Evolutionary conservation across 352 stramenopile genomes (phyloP).

Genomic region (Thraustochytrium striatum): DNA sequence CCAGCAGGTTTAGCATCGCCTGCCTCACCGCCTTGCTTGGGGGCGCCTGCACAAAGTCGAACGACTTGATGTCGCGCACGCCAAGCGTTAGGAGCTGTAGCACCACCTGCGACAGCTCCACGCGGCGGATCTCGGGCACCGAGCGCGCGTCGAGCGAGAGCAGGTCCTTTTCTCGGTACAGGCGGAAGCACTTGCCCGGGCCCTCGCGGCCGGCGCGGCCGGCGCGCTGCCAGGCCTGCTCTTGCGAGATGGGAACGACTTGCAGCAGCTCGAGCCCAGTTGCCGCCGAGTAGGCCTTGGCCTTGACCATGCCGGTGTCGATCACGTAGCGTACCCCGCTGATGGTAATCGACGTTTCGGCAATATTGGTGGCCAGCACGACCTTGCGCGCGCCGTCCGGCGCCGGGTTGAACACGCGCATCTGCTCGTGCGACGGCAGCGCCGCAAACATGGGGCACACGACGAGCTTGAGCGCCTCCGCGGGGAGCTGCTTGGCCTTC

Average conservation of each 20-base stretch:
- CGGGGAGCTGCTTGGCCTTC: neutral
- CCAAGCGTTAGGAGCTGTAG: conserved; percentile 64
- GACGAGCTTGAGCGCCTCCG: conserved; percentile 66
- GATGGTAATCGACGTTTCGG: conserved; percentile 64
- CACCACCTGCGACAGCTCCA: conserved; percentile 65
- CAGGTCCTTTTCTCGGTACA: conserved; percentile 68
- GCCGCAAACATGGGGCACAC: conserved; percentile 92
- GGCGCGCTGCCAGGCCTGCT: conserved; percentile 80
- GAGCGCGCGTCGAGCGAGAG: conserved; percentile 44
- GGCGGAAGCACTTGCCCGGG: conserved; percentile 63
- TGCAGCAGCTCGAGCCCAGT: conserved; percentile 80
- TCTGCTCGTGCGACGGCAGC: conserved; percentile 88
- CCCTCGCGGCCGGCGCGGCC: conserved; percentile 77
- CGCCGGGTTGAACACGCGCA: conserved; percentile 82
- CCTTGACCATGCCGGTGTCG: conserved; percentile 89
- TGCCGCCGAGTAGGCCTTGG: conserved; percentile 74
- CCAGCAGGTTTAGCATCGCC: conserved; percentile 68
- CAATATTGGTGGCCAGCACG: conserved; percentile 53
- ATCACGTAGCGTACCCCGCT: conserved; percentile 94
- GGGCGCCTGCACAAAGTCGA: conserved; percentile 78
- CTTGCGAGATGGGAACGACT: conserved; percentile 76
- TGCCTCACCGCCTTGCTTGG: conserved; percentile 59
- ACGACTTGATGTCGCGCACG: conserved; percentile 67
- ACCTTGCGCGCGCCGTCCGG: conserved; percentile 68
- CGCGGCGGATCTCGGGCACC: conserved; percentile 67